Evolutionary conservation across 2,329 filamentous ascomycete species (phyloP).

Genomic region (Trichoderma lentiforme): DNA sequence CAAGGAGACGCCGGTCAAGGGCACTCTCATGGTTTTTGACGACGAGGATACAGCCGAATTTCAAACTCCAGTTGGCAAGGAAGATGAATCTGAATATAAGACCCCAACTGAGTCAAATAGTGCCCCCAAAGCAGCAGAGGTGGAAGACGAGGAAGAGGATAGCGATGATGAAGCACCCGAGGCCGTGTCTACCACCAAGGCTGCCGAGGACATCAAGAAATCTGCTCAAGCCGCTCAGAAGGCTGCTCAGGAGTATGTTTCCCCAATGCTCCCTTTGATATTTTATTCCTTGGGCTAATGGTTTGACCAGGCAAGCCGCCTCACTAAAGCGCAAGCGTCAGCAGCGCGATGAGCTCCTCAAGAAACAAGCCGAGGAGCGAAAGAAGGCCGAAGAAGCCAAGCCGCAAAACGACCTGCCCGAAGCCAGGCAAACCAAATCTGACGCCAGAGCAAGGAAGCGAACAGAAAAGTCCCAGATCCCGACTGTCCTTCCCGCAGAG

Average conservation of each 20-base stretch:
- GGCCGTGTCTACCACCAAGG: conserved; percentile 52
- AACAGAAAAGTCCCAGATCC: conserved; percentile 37
- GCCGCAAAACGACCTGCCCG: conserved; percentile 21
- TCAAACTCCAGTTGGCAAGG: neutral
- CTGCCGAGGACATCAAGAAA: conserved; percentile 45
- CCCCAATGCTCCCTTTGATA: neutral
- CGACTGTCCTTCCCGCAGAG: conserved; percentile 50
- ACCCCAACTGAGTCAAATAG: neutral
- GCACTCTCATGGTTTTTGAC: conserved; percentile 34
- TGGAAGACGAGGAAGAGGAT: conserved; percentile 36
- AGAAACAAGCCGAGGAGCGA: conserved; percentile 52
- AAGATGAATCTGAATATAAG: conserved; percentile 20
- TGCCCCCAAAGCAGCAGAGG: conserved; percentile 22
- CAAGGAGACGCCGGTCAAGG: conserved; percentile 19
- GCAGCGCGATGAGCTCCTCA: conserved; percentile 52
- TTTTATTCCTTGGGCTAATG: neutral
- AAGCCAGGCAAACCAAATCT: conserved; percentile 7
- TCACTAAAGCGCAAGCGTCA: conserved; percentile 54
- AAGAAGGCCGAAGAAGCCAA: conserved; percentile 36
- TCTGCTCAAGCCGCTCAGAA: conserved; percentile 46
- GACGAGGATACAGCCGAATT: conserved; percentile 31
- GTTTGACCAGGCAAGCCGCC: conserved; percentile 43
- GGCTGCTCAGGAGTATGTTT: conserved; percentile 49
- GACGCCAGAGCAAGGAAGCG: conserved; percentile 24
- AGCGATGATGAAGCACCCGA: conserved; percentile 57